These are phyloP conservation scores for Blastomyces gilchristii DNA, from an alignment of 2,329 filamentous ascomycete genomes.

Conservation along the genomic window DNA sequence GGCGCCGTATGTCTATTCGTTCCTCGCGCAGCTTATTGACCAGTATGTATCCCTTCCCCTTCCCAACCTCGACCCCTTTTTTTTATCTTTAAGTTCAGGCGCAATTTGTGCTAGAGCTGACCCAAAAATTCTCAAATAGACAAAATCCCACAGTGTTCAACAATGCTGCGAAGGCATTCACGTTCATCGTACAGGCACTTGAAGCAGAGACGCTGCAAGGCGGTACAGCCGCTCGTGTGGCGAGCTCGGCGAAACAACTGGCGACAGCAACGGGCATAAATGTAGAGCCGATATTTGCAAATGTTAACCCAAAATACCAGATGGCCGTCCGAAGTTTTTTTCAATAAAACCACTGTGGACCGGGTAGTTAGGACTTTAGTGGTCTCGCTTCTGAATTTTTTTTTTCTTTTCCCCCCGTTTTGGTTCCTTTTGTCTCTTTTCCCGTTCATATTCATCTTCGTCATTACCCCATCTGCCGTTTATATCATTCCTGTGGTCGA, in stretches of 20 bases:
- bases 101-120: background rate
- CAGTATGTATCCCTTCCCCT: constrained; percentile 56
- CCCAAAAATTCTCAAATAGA: constrained; percentile 40
- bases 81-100: background rate
- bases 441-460: background rate
- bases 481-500: background rate
- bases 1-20: constrained; percentile 89
- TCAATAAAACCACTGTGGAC: constrained; percentile 38
- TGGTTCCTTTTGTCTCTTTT: background rate
- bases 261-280: constrained; percentile 65
- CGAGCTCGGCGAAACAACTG: constrained; percentile 65
- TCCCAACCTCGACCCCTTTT: background rate
- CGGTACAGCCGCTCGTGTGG: constrained; percentile 66
- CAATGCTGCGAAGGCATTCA: constrained; percentile 72
- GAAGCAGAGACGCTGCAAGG: constrained; percentile 85
- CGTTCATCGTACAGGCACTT: constrained; percentile 74
- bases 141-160: constrained; percentile 72
- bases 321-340: constrained; percentile 71
- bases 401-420: background rate
- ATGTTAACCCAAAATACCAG: constrained; percentile 70
- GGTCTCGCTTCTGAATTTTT: background rate
- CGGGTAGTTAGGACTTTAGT: background rate
- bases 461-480: background rate
- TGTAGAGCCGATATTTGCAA: constrained; percentile 61
- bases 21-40: constrained; percentile 81